Conservation (phyloP, 208 protist genomes). For the Lotmaria passim region DNA sequence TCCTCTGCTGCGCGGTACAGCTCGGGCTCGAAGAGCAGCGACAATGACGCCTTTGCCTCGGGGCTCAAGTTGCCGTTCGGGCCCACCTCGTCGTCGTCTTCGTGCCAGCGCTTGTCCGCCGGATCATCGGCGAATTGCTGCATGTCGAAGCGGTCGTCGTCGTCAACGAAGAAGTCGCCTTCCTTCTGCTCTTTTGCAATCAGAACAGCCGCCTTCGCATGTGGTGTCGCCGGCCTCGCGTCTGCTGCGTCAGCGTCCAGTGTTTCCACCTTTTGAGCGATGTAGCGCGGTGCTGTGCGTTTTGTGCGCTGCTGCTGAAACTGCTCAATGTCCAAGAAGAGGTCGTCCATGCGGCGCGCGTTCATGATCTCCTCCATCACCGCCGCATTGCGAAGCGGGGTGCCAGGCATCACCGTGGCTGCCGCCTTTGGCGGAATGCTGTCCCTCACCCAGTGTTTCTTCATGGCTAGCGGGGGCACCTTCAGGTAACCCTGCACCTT, state of each 20-base stretch:
- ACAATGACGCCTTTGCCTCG: slow-evolving; percentile 75
- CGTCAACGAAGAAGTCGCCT: slow-evolving; percentile 23
- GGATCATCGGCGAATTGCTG: not conserved
- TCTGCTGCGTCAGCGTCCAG: not conserved
- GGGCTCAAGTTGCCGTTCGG: slow-evolving; percentile 59
- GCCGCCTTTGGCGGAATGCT: slow-evolving; percentile 17
- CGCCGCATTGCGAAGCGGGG: slow-evolving; percentile 7
- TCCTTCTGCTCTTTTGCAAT: slow-evolving; percentile 22
- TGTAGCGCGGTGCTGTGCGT: not conserved
- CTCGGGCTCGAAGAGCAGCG: slow-evolving; percentile 79
- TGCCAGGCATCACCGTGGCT: slow-evolving; percentile 30
- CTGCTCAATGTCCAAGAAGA: slow-evolving; percentile 14
- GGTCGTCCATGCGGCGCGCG: slow-evolving; percentile 41
- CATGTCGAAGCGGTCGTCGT: slow-evolving; percentile 22
- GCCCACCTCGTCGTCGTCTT: slow-evolving; percentile 30
- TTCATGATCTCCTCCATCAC: slow-evolving; percentile 38
- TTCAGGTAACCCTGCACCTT: slow-evolving; percentile 53
- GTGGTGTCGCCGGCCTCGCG: not conserved
- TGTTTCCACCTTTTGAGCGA: not conserved
- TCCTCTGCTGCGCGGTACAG: slow-evolving; percentile 47
- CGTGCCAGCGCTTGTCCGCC: not conserved
- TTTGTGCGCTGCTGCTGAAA: slow-evolving; percentile 2
- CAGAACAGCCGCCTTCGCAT: not conserved
- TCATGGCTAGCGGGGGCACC: slow-evolving; percentile 81
- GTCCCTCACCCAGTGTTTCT: slow-evolving; percentile 75